These are phyloP conservation scores for Trichoderma sp. DNA, from an alignment of 2,329 filamentous ascomycete species.

Conservation along the genomic window DNA sequence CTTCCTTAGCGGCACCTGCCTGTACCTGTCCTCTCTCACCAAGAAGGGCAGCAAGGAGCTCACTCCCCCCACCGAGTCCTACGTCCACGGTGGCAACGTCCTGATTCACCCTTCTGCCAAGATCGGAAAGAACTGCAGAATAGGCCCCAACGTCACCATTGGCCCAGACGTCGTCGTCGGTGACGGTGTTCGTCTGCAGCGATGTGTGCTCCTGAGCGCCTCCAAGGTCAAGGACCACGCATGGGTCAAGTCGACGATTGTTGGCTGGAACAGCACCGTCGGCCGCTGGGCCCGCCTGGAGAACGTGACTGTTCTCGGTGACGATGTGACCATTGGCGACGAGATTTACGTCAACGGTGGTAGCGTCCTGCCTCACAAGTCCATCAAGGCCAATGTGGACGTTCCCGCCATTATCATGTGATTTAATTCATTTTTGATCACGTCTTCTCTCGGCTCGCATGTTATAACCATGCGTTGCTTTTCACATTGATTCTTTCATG, in stretches of 20 bases:
- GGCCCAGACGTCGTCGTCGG: conserved; percentile 89
- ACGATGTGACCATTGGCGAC: conserved; percentile 96
- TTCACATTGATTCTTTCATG: neutral
- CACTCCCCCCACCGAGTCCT: conserved; percentile 69
- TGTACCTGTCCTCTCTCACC: conserved; percentile 89
- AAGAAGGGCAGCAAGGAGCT: conserved; percentile 89
- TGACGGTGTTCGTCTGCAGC: conserved; percentile 90
- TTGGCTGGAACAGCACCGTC: conserved; percentile 96
- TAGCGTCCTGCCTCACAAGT: conserved; percentile 95
- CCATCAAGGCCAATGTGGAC: conserved; percentile 97
- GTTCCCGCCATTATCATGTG: conserved; percentile 69
- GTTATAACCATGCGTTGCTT: neutral
- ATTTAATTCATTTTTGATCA: conserved; percentile 24
- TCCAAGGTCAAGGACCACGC: conserved; percentile 98
- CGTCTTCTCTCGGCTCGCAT: conserved; percentile 1
- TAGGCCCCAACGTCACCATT: conserved; percentile 95
- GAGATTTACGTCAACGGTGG: conserved; percentile 99
- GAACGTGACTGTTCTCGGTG: conserved; percentile 96
- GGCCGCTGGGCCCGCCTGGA: conserved; percentile 95
- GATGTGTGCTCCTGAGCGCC: conserved; percentile 83
- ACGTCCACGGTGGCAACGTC: conserved; percentile 90
- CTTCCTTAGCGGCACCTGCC: conserved; percentile 91
- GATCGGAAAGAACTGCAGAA: conserved; percentile 98
- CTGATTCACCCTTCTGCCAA: conserved; percentile 91
- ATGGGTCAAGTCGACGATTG: conserved; percentile 98